A percentile compares a stretch with the other conserved stretches of the same genome.
phyloP scores from a whole-genome alignment of 2,329 filamentous ascomycete species.

The Fusarium beomiforme region DNA sequence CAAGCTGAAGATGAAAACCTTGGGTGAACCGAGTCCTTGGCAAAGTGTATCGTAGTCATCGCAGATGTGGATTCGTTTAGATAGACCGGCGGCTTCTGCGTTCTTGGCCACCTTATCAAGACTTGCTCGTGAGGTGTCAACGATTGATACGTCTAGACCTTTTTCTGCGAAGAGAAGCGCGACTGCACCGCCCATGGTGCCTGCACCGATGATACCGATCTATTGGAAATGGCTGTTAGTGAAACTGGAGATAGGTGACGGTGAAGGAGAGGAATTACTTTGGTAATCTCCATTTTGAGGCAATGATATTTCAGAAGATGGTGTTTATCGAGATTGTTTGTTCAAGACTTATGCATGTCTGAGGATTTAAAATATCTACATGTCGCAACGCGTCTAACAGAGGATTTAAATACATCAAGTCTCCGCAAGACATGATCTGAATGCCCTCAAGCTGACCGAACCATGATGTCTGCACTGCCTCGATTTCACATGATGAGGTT shows the following conservation, averaged over 20 bases:
- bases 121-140: neutral
- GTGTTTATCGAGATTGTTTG: neutral
- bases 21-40: conserved; percentile 15
- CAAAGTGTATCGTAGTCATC: conserved; percentile 24
- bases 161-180: conserved; percentile 18
- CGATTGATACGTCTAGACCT: conserved; percentile 1
- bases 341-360: neutral
- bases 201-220: conserved; percentile 20
- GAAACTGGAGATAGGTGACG: too few relatives aligned
- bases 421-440: neutral
- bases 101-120: conserved; percentile 11
- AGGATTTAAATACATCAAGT: neutral
- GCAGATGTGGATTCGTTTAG: conserved; percentile 10
- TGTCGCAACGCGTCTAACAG: too few relatives aligned
- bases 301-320: neutral
- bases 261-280: neutral
- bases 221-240: neutral
- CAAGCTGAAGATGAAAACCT: conserved; percentile 30
- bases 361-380: neutral
- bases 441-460: neutral
- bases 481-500: neutral
- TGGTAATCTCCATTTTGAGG: conserved; percentile 9
- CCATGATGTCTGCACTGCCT: neutral
- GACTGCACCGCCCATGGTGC: conserved; percentile 16
- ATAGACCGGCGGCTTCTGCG: conserved; percentile 1